Conservation (phyloP, 768 basidiomycete genomes). For the Cystobasidiopsis lactophilus region DNA sequence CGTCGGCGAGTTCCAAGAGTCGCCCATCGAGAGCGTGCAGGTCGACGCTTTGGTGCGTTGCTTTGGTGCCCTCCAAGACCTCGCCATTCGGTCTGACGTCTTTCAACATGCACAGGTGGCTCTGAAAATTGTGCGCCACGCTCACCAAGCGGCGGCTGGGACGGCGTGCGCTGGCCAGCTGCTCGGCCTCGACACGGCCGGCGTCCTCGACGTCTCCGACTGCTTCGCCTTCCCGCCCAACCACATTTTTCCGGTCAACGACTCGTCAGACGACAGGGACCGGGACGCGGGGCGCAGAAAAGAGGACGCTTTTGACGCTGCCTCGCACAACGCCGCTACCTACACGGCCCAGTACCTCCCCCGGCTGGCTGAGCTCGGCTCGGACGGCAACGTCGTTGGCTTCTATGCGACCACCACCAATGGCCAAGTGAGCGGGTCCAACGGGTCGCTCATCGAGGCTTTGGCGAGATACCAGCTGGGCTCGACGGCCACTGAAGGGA, state of each 20-base stretch:
- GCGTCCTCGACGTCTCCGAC: constrained; percentile 17
- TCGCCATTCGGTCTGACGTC: no score
- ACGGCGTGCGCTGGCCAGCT: constrained; percentile 18
- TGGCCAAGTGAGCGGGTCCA: constrained; percentile 17
- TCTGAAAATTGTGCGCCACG: constrained; percentile 21
- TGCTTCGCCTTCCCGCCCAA: constrained; percentile 16
- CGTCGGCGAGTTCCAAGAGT: constrained; percentile 11
- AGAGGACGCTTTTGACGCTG: constrained; percentile 4
- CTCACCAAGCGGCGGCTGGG: constrained; percentile 13
- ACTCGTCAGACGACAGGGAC: constrained; percentile 4
- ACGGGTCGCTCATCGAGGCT: constrained; percentile 18
- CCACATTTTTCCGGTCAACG: constrained; percentile 7
- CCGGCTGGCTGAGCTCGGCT: constrained; percentile 18
- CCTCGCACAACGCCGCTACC: constrained; percentile 11
- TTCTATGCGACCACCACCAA: constrained; percentile 20
- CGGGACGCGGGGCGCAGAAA: constrained; percentile 3
- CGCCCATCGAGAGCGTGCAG: constrained; percentile 8
- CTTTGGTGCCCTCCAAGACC: no score
- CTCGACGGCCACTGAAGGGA: constrained; percentile 12
- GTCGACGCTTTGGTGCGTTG: constrained; percentile 17
- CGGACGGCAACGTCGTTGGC: constrained; percentile 19
- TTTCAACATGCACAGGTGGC: constrained; percentile 9
- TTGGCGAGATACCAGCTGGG: constrained; percentile 18
- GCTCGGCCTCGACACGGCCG: constrained; percentile 17
- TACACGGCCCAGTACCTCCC: constrained; percentile 17